Percentiles rank a stretch among this genome's conserved stretches.
Evolutionary conservation across 1,284 basidiomycete species (phyloP).

Genomic region (Ustilago bromivora): DNA sequence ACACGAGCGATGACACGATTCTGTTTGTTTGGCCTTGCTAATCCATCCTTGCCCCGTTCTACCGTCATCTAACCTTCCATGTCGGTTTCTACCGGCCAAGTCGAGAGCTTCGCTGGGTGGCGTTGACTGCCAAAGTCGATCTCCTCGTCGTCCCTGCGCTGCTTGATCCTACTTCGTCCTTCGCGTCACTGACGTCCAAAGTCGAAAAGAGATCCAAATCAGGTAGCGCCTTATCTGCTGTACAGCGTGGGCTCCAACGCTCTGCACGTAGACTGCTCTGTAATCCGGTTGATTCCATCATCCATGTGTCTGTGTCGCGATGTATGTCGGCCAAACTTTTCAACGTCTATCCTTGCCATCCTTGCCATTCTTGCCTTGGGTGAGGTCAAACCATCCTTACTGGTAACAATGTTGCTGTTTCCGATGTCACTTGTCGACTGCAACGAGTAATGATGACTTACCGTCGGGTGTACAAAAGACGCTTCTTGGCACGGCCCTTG

Average conservation of each 20-base stretch:
- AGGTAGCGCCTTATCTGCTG: not conserved
- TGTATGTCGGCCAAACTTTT: too few species aligned
- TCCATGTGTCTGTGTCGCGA: too few species aligned
- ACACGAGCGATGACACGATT: too few species aligned
- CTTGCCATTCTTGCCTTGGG: not conserved
- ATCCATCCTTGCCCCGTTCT: too few species aligned
- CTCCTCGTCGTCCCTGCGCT: not conserved
- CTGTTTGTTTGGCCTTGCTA: too few species aligned
- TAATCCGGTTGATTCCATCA: too few species aligned
- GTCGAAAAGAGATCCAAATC: not conserved
- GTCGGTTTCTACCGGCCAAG: too few species aligned
- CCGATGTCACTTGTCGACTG: slow-evolving; percentile 5
- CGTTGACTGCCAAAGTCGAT: too few species aligned
- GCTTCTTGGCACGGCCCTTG: slow-evolving; percentile 96
- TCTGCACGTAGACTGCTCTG: not conserved
- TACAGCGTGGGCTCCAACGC: not conserved
- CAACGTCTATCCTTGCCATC: not conserved
- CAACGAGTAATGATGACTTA: slow-evolving; percentile 70
- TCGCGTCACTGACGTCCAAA: not conserved
- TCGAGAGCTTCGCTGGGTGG: too few species aligned
- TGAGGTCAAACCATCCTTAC: not conserved
- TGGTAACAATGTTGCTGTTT: slow-evolving; percentile 7
- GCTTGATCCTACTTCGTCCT: not conserved
- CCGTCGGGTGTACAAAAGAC: slow-evolving; percentile 93
- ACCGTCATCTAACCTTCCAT: too few species aligned